Percentiles rank a stretch among this genome's conserved stretches.
Conservation (phyloP, 208 protist genomes). For the Tetramitus jugosus region DNA sequence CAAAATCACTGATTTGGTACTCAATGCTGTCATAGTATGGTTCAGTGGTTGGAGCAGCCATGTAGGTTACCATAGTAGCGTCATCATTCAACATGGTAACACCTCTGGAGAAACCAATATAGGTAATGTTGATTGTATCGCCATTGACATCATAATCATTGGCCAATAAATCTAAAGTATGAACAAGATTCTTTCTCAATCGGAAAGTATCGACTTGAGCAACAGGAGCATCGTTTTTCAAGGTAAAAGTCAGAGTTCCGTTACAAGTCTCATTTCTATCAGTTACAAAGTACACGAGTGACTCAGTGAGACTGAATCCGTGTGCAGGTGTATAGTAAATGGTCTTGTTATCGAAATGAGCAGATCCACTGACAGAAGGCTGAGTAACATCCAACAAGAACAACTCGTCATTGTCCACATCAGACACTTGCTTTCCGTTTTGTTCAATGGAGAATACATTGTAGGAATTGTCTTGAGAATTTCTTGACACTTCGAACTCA, state of each 20-base stretch:
- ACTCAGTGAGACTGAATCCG: too few relatives aligned
- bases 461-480: neutral
- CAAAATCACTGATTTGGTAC: neutral
- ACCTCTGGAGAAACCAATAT: neutral
- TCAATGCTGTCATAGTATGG: too few relatives aligned
- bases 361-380: too few relatives aligned
- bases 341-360: neutral
- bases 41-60: too few relatives aligned
- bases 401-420: neutral
- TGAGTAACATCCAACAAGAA: too few relatives aligned
- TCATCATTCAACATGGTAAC: neutral
- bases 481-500: neutral
- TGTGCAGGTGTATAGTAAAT: neutral
- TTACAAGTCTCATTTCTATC: neutral
- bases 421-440: neutral
- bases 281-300: neutral
- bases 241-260: neutral
- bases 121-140: neutral
- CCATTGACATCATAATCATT: slow-evolving; percentile 1
- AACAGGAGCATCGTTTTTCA: neutral
- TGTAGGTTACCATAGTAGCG: too few relatives aligned
- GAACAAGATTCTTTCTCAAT: neutral
- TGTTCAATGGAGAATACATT: neutral
- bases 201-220: neutral
- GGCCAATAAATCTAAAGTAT: neutral